These are phyloP conservation scores for Mycena capillaripes DNA, from an alignment of 768 basidiomycete genomes.

Conservation along the genomic window DNA sequence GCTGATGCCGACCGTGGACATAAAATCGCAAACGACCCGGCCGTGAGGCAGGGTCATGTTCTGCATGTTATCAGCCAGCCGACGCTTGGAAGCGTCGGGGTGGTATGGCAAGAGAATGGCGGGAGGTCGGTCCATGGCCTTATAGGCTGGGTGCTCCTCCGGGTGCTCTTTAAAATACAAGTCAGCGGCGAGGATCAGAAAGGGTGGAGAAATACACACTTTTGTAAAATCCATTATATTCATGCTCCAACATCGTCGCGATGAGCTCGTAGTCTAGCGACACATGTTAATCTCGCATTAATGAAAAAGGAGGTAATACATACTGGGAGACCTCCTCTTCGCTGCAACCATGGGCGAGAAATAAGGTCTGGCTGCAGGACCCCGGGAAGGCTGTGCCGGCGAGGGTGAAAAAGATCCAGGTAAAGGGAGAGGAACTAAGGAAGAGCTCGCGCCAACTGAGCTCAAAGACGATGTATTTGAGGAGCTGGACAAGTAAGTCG, in stretches of 20 bases:
- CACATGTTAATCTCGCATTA: no score
- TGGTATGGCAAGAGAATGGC: neutral
- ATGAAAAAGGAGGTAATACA: neutral
- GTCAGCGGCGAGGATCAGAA: neutral
- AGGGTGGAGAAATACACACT: neutral
- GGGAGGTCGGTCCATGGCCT: neutral
- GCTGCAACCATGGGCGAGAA: neutral
- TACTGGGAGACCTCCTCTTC: neutral
- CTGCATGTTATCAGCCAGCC: neutral
- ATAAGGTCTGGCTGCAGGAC: neutral
- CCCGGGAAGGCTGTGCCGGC: neutral
- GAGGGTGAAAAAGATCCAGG: neutral
- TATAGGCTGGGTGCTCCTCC: neutral
- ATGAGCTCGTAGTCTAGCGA: neutral
- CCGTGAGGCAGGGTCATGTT: neutral
- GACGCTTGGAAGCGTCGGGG: neutral
- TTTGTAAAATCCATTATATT: neutral
- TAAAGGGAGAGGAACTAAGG: neutral
- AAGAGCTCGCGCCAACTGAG: neutral
- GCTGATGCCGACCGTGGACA: neutral
- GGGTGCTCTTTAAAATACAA: neutral
- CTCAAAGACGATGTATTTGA: neutral
- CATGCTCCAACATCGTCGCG: neutral
- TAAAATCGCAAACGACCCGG: neutral
- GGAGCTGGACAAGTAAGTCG: neutral